A percentile compares a stretch with the other conserved stretches of the same genome.
Evolutionary conservation across 768 basidiomycete species (phyloP).

Genomic region (Pulveroboletus sp.): DNA sequence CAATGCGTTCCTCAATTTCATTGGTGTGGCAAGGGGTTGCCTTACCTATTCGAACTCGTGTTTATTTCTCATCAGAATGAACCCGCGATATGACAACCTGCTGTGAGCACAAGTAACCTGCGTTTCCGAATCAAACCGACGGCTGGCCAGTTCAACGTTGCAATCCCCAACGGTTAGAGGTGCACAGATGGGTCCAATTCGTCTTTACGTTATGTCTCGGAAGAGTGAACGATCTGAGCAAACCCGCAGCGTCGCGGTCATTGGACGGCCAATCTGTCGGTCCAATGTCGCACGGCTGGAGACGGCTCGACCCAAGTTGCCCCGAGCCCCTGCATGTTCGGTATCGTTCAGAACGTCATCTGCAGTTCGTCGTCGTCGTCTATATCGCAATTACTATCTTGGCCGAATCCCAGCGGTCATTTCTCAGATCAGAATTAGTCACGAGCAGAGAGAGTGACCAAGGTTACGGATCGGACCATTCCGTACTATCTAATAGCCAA

Average conservation of each 20-base stretch:
- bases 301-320: too few relatives aligned
- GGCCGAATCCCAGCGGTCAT: not conserved
- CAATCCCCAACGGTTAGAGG: too few relatives aligned
- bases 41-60: not conserved
- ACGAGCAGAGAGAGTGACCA: too few relatives aligned
- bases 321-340: too few relatives aligned
- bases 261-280: too few relatives aligned
- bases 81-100: too few relatives aligned
- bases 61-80: not conserved
- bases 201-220: too few relatives aligned
- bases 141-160: not conserved
- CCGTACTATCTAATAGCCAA: not conserved
- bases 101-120: too few relatives aligned
- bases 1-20: conserved; percentile 3
- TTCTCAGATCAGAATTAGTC: not conserved
- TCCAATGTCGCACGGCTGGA: not conserved
- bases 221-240: too few relatives aligned
- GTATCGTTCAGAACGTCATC: not conserved
- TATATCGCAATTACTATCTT: not conserved
- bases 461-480: not conserved
- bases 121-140: not conserved
- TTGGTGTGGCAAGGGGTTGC: conserved; percentile 22
- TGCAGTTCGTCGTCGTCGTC: not conserved
- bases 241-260: too few relatives aligned
- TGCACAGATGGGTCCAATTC: too few relatives aligned